Evolutionary conservation across 75 land plant genomes (phyloP).

Genomic region (Larix kaempferi): DNA sequence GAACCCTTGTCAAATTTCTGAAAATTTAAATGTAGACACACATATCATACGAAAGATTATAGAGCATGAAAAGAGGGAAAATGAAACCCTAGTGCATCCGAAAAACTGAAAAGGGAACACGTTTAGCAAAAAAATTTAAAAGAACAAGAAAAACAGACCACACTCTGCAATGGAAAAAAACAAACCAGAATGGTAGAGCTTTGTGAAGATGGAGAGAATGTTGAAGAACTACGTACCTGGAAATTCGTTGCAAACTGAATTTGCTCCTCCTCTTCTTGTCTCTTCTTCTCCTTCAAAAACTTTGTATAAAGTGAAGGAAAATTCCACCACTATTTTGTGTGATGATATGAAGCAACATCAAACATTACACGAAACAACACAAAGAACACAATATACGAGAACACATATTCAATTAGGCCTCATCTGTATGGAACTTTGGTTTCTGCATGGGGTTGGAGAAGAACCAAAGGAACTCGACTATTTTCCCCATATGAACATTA

Average conservation of each 20-base stretch:
- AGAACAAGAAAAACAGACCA: not conserved
- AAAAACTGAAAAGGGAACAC: not conserved
- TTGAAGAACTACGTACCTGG: not conserved
- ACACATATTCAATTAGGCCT: no score
- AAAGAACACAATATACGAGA: not conserved
- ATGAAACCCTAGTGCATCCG: conserved; percentile 3
- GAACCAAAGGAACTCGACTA: no score
- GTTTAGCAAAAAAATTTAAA: not conserved
- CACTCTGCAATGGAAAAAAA: not conserved
- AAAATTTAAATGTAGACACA: not conserved
- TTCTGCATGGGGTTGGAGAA: no score
- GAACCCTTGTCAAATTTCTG: not conserved
- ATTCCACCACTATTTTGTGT: no score
- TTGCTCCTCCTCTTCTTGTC: conserved; percentile 5
- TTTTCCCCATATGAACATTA: no score
- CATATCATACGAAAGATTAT: not conserved
- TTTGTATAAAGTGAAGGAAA: not conserved
- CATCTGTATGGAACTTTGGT: no score
- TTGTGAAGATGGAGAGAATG: not conserved
- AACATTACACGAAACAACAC: not conserved
- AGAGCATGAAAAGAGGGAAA: not conserved
- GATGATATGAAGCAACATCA: no score
- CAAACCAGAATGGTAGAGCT: not conserved
- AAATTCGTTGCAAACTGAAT: not conserved
- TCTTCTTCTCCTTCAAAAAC: not conserved